A percentile compares a stretch with the other conserved stretches of the same genome.
These are phyloP conservation scores for Trichosporon asahii DNA, from an alignment of 1,284 basidiomycete genomes.

Conservation along the genomic window DNA sequence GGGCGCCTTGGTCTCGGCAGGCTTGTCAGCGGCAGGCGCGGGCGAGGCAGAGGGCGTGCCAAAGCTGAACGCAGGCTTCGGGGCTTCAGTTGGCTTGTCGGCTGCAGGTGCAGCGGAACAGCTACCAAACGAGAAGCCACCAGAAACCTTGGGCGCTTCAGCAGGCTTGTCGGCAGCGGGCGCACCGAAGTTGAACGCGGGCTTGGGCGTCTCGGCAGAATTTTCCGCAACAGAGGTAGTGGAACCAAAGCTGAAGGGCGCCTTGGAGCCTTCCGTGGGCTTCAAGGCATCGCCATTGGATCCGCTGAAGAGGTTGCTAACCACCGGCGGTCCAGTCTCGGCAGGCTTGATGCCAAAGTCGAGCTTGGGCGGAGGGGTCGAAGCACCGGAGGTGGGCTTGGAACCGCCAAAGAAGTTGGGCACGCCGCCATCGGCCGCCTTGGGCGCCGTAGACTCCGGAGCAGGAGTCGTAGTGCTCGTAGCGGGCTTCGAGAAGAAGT, in stretches of 20 bases:
- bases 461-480: constrained; percentile 18
- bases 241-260: constrained; percentile 27
- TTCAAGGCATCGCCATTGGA: neutral
- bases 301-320: constrained; percentile 2
- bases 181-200: constrained; percentile 13
- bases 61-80: constrained; percentile 26
- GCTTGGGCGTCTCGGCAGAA: constrained; percentile 18
- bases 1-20: constrained; percentile 22
- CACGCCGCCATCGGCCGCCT: constrained; percentile 15
- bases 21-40: constrained; percentile 16
- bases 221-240: constrained; percentile 17
- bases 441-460: constrained; percentile 15
- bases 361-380: constrained; percentile 26
- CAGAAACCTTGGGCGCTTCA: constrained; percentile 18
- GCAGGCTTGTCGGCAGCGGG: constrained; percentile 18
- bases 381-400: constrained; percentile 9
- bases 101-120: constrained; percentile 13
- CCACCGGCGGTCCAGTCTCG: constrained; percentile 10
- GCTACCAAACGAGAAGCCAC: constrained; percentile 19
- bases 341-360: constrained; percentile 35
- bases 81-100: constrained; percentile 16
- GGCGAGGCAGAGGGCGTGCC: constrained; percentile 17
- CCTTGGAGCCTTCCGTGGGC: constrained; percentile 15
- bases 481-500: constrained; percentile 36
- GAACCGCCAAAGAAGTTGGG: constrained; percentile 23